These are phyloP conservation scores for Penicillium parvum DNA, from an alignment of 495 filamentous ascomycete species.

Conservation along the genomic window DNA sequence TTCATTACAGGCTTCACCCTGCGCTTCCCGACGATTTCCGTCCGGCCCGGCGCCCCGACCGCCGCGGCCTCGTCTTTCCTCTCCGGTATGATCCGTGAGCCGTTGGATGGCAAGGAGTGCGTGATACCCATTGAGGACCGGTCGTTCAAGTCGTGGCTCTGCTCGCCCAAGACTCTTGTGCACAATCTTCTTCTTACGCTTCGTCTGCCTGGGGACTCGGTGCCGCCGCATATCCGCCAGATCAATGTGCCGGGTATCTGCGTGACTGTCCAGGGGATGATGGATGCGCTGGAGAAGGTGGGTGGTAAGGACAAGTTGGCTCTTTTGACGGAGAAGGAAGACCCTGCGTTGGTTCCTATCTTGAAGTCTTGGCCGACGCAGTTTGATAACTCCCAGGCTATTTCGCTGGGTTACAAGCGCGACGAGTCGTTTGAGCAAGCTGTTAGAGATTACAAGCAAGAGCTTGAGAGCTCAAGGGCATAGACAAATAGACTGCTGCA, in stretches of 20 bases:
- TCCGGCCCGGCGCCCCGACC: conserved; percentile 65
- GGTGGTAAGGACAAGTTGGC: conserved; percentile 62
- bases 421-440: conserved; percentile 55
- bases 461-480: conserved; percentile 21
- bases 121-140: conserved; percentile 60
- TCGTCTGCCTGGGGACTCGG: conserved; percentile 41
- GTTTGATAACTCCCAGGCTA: conserved; percentile 57
- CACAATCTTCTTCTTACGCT: conserved; percentile 62
- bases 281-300: conserved; percentile 63
- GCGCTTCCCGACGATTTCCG: conserved; percentile 68
- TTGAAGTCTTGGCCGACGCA: conserved; percentile 65
- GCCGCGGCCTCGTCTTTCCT: conserved; percentile 66
- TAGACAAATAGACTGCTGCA: neutral
- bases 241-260: conserved; percentile 69
- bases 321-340: conserved; percentile 56
- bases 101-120: conserved; percentile 54
- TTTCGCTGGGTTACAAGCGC: conserved; percentile 53
- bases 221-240: conserved; percentile 54
- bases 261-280: conserved; percentile 64
- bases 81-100: conserved; percentile 64
- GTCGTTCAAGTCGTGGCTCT: conserved; percentile 57
- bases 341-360: conserved; percentile 56
- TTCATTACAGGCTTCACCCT: conserved; percentile 61
- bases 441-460: conserved; percentile 49
- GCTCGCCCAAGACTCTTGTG: conserved; percentile 56